A percentile compares a stretch with the other conserved stretches of the same genome.
phyloP scores from a whole-genome alignment of 2,329 filamentous ascomycete genomes.

The Trichoderma cornu-damae region DNA sequence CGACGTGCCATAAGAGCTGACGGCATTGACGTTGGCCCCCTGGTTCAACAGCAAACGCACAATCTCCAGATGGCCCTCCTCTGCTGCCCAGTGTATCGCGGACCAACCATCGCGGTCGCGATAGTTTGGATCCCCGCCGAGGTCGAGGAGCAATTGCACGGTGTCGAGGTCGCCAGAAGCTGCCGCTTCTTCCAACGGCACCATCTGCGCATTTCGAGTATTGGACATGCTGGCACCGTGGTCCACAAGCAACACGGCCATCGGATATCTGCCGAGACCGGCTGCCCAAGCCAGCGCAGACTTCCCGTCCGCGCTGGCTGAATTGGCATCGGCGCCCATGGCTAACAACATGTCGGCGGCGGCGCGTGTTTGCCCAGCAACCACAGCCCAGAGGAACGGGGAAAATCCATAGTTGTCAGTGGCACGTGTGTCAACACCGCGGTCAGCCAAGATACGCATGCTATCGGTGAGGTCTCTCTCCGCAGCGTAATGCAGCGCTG shows the following conservation, averaged over 20 bases:
- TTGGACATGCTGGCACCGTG: not conserved
- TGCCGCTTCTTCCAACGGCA: not conserved
- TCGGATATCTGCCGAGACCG: not conserved
- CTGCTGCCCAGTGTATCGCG: not conserved
- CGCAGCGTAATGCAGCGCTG: not conserved
- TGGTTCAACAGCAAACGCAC: not conserved
- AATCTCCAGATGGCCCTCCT: not conserved
- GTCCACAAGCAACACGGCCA: not conserved
- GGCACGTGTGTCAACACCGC: not conserved
- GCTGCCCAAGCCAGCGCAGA: conserved; percentile 3
- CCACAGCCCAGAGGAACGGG: not conserved
- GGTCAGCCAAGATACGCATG: not conserved
- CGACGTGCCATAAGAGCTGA: conserved; percentile 5
- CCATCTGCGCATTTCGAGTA: not conserved
- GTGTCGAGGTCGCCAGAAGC: not conserved
- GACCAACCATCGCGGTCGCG: not conserved
- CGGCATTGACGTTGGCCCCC: not conserved
- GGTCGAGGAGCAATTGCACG: not conserved
- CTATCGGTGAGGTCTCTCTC: not conserved
- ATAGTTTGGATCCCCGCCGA: not conserved
- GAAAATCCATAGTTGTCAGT: not conserved
- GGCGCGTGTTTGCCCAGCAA: not conserved
- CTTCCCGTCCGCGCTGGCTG: not conserved
- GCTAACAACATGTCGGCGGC: not conserved
- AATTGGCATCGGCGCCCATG: not conserved